A percentile compares a stretch with the other conserved stretches of the same genome.
These are phyloP conservation scores for Urochloa ruziziensis DNA, from an alignment of 176 grass and related monocot species.

Conservation along the genomic window DNA sequence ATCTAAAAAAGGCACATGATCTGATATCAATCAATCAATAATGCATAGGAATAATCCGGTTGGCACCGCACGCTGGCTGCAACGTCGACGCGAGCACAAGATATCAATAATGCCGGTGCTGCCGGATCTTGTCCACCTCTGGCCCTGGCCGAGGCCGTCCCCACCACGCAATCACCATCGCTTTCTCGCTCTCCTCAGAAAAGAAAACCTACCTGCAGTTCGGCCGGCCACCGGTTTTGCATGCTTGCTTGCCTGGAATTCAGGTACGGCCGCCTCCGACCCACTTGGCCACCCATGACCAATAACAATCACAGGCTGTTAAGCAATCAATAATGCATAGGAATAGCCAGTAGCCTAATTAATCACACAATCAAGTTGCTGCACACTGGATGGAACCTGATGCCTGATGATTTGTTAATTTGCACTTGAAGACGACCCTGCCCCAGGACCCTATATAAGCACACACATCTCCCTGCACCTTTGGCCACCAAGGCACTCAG, in stretches of 20 bases:
- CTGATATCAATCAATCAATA: too few species aligned
- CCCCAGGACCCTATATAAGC: neutral
- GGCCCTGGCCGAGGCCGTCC: too few species aligned
- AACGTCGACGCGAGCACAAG: conserved; percentile 18
- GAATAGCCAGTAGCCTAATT: neutral
- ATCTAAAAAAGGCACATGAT: too few species aligned
- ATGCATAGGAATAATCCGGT: neutral
- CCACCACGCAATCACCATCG: neutral
- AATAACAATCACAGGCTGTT: neutral
- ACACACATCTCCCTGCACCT: neutral
- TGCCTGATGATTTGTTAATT: neutral
- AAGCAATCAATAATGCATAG: too few species aligned
- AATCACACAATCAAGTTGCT: neutral
- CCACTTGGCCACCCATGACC: neutral
- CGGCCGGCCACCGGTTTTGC: neutral
- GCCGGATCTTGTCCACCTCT: conserved; percentile 16
- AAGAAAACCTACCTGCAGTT: neutral
- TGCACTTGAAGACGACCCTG: neutral
- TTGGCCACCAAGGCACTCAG: neutral
- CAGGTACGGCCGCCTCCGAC: neutral
- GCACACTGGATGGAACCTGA: neutral
- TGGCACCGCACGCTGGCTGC: neutral
- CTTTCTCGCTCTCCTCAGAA: neutral
- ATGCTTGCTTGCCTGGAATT: conserved; percentile 8
- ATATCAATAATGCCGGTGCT: conserved; percentile 14